phyloP scores from a whole-genome alignment of 1,139 yeast genomes.

The Hansenula sp. region DNA sequence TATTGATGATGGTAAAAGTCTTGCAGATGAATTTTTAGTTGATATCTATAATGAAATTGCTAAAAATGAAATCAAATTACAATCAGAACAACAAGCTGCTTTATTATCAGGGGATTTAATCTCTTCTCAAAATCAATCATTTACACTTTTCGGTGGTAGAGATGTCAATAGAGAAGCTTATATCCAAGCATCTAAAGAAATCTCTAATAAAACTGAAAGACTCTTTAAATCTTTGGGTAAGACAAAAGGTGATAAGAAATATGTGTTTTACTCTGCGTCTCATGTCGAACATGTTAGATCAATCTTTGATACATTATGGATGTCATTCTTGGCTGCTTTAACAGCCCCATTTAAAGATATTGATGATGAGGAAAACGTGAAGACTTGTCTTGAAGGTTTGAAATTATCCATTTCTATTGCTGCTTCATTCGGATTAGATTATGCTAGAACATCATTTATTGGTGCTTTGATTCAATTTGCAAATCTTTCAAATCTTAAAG shows the following conservation, averaged over 20 bases:
- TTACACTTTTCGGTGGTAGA: conserved; percentile 70
- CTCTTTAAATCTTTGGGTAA: conserved; percentile 70
- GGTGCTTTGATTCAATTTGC: conserved; percentile 88
- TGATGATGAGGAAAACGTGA: conserved; percentile 73
- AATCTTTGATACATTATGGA: conserved; percentile 93
- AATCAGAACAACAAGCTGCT: conserved; percentile 94
- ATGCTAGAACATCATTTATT: conserved; percentile 84
- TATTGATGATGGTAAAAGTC: conserved; percentile 86
- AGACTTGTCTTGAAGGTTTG: conserved; percentile 77
- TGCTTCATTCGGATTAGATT: conserved; percentile 76
- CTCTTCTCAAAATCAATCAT: conserved; percentile 35
- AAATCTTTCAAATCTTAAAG: conserved; percentile 73
- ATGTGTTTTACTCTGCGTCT: conserved; percentile 49
- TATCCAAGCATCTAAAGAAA: conserved; percentile 86
- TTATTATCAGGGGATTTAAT: conserved; percentile 60
- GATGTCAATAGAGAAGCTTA: conserved; percentile 84
- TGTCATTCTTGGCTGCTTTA: conserved; percentile 91
- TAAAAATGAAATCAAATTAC: conserved; percentile 78
- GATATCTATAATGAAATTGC: conserved; percentile 74
- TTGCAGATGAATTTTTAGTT: conserved; percentile 69
- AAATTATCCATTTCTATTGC: conserved; percentile 78
- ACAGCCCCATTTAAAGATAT: conserved; percentile 91
- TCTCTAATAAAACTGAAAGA: conserved; percentile 84
- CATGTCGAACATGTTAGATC: conserved; percentile 90
- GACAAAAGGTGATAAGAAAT: conserved; percentile 27